Percentiles rank a stretch among this genome's conserved stretches.
Conservation (phyloP, 768 basidiomycete genomes). For the Nevesoporus exiguus region DNA sequence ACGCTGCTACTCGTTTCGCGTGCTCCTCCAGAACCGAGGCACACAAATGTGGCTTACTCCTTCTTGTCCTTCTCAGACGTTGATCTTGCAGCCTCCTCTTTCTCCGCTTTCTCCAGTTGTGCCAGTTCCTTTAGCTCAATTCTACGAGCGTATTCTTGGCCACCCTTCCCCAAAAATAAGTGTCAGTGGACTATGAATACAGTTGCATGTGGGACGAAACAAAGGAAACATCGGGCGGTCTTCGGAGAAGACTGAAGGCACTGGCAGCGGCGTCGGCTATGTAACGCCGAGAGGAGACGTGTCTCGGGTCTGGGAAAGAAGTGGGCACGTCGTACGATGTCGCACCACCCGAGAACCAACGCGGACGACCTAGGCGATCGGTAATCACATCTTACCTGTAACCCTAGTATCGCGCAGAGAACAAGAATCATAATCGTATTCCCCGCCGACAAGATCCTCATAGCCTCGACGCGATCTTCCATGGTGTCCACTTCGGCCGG, state of each 20-base stretch:
- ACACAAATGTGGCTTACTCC: slow-evolving; percentile 15
- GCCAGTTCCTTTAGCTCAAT: slow-evolving; percentile 46
- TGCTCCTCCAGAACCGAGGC: slow-evolving; percentile 4
- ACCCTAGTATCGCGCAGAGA: slow-evolving; percentile 57
- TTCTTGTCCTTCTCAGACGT: slow-evolving; percentile 30
- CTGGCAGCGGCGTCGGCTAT: slow-evolving; percentile 11
- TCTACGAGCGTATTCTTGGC: slow-evolving; percentile 80
- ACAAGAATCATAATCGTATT: slow-evolving; percentile 79
- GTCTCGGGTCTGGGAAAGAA: slow-evolving; percentile 10
- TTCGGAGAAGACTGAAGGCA: not conserved
- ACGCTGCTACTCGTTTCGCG: not conserved
- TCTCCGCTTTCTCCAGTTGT: slow-evolving; percentile 38
- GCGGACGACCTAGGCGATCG: not conserved
- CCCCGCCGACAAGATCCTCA: slow-evolving; percentile 80
- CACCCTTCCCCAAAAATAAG: slow-evolving; percentile 48
- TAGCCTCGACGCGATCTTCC: slow-evolving; percentile 69
- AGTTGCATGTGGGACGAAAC: slow-evolving; percentile 5
- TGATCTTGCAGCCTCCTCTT: slow-evolving; percentile 18
- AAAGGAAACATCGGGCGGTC: slow-evolving; percentile 8
- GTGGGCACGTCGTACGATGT: not conserved
- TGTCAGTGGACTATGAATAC: slow-evolving; percentile 5
- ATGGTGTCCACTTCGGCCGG: slow-evolving; percentile 56
- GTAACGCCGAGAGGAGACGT: slow-evolving; percentile 2
- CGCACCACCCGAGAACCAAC: slow-evolving; percentile 4
- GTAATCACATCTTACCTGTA: slow-evolving; percentile 57